Conservation (phyloP, 495 filamentous ascomycete species). For the Venustampulla echinocandica region DNA sequence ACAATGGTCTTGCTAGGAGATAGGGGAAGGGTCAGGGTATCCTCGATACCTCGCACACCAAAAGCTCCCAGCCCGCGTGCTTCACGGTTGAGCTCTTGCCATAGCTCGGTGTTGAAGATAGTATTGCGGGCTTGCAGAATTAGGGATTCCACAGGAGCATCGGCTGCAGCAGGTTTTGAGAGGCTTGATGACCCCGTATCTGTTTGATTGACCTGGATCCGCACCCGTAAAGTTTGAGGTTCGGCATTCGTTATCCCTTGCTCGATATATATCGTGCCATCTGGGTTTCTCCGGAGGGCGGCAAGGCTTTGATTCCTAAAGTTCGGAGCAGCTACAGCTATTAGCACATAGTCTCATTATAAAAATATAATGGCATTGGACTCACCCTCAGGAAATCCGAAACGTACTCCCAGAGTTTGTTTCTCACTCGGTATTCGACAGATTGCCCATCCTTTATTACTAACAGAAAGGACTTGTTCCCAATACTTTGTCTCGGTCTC, state of each 20-base stretch:
- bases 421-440: slow-evolving; percentile 62
- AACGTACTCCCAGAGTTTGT: slow-evolving; percentile 72
- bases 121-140: slow-evolving; percentile 81
- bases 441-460: slow-evolving; percentile 75
- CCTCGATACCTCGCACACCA: slow-evolving; percentile 53
- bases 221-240: slow-evolving; percentile 58
- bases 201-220: slow-evolving; percentile 31
- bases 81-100: slow-evolving; percentile 81
- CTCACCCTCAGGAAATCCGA: slow-evolving; percentile 73
- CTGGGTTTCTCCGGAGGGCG: slow-evolving; percentile 60
- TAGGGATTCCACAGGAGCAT: slow-evolving; percentile 44
- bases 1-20: slow-evolving; percentile 45
- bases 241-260: slow-evolving; percentile 49
- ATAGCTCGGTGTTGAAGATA: slow-evolving; percentile 87
- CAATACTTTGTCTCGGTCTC: slow-evolving; percentile 77
- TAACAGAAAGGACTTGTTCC: slow-evolving; percentile 72
- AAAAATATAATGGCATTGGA: background rate
- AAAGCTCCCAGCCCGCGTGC: slow-evolving; percentile 57
- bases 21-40: slow-evolving; percentile 48
- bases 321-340: slow-evolving; percentile 47
- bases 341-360: slow-evolving; percentile 4
- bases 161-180: slow-evolving; percentile 27
- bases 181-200: slow-evolving; percentile 44
- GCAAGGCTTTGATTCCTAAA: slow-evolving; percentile 75
- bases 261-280: slow-evolving; percentile 69